These are phyloP conservation scores for Colletotrichum scovillei DNA, from an alignment of 2,329 filamentous ascomycete species.

Conservation along the genomic window DNA sequence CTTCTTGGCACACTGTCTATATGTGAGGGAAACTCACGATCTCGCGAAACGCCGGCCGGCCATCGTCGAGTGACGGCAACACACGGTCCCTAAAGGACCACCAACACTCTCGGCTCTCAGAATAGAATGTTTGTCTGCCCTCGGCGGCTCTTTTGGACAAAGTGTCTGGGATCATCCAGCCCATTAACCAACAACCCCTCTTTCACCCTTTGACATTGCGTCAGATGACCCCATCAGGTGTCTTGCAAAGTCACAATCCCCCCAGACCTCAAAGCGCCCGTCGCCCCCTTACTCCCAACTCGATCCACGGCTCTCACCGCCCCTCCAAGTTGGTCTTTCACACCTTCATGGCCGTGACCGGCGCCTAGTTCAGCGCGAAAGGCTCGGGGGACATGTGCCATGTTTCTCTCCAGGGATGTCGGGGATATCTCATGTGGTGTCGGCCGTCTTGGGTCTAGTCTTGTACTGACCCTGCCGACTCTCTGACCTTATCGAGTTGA, in stretches of 20 bases:
- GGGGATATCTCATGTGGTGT: slow-evolving; percentile 1
- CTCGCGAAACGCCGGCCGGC: neutral
- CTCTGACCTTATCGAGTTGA: slow-evolving; percentile 7
- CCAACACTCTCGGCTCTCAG: neutral
- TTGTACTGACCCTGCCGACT: neutral
- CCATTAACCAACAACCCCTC: slow-evolving; percentile 2
- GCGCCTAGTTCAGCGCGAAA: slow-evolving; percentile 23
- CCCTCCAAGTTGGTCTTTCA: slow-evolving; percentile 17
- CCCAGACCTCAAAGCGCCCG: slow-evolving; percentile 14
- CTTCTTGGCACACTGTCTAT: neutral
- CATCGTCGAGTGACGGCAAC: slow-evolving; percentile 13
- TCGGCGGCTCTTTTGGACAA: neutral
- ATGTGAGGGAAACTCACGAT: neutral
- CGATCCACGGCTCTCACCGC: slow-evolving; percentile 15
- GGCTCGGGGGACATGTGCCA: neutral
- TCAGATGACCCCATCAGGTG: slow-evolving; percentile 29
- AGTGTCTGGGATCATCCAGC: neutral
- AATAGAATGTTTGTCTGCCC: neutral
- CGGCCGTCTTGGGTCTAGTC: slow-evolving; percentile 7
- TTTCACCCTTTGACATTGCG: neutral
- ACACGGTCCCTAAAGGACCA: neutral
- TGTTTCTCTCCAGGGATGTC: neutral
- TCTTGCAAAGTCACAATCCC: slow-evolving; percentile 18
- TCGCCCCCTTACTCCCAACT: neutral
- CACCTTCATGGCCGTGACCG: slow-evolving; percentile 22